Evolutionary conservation across 108 stramenopile genomes (phyloP).

Genomic region (Aurantiochytrium sp.): DNA sequence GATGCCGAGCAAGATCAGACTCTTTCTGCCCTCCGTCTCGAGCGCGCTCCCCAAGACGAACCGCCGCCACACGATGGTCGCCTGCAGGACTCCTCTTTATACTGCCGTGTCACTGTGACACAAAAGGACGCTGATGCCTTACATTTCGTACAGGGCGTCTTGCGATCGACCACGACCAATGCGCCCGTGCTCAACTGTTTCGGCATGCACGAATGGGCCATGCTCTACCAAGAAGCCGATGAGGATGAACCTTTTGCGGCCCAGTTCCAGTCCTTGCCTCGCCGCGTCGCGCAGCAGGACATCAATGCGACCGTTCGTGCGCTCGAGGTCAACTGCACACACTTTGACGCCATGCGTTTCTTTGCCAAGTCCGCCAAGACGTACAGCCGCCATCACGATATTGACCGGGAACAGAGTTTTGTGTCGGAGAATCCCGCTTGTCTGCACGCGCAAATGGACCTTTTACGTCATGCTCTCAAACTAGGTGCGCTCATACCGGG

Average conservation of each 20-base stretch:
- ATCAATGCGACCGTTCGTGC: not conserved
- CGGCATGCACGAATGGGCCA: constrained; percentile 11
- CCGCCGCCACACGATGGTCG: too few relatives aligned
- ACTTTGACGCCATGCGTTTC: constrained; percentile 7
- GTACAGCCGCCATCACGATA: not conserved
- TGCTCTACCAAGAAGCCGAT: not conserved
- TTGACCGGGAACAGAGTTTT: not conserved
- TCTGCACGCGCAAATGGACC: not conserved
- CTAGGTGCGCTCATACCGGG: not conserved
- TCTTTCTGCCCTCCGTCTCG: too few relatives aligned
- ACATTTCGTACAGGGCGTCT: not conserved
- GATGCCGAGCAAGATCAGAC: not conserved
- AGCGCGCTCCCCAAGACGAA: too few relatives aligned
- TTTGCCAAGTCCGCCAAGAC: not conserved
- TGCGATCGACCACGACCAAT: not conserved
- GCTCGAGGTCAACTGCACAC: not conserved
- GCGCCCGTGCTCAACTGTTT: not conserved
- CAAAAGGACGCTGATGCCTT: not conserved
- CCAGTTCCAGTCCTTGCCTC: not conserved
- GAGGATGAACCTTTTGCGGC: not conserved
- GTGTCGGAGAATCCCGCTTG: not conserved
- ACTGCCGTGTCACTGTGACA: too few relatives aligned
- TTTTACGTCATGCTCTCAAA: not conserved
- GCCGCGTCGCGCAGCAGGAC: not conserved
- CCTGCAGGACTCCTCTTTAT: too few relatives aligned